A percentile compares a stretch with the other conserved stretches of the same genome.
These are phyloP conservation scores for Rubia yunnanensis DNA, from an alignment of 257 asterid genomes.

Conservation along the genomic window DNA sequence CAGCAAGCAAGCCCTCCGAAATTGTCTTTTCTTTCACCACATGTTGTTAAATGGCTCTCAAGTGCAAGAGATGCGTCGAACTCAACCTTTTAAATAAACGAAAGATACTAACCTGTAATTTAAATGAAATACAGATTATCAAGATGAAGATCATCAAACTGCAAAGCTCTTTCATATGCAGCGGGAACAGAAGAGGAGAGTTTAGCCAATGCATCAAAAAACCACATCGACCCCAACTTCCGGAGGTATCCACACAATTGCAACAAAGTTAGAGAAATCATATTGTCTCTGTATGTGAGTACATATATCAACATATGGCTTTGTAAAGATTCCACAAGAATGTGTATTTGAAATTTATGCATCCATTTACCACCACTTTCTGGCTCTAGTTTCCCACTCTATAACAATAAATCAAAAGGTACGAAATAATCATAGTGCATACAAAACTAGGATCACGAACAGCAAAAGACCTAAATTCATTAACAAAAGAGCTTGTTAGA, in stretches of 20 bases:
- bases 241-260: constrained; percentile 94
- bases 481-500: not conserved
- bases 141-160: constrained; percentile 77
- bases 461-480: not conserved
- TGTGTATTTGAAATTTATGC: not conserved
- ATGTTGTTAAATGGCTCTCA: not conserved
- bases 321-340: not conserved
- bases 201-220: constrained; percentile 72
- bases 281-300: not conserved
- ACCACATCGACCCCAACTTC: constrained; percentile 96
- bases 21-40: not conserved
- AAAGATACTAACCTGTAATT: constrained; percentile 37
- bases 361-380: not conserved
- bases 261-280: not conserved
- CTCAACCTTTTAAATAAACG: not conserved
- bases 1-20: not conserved
- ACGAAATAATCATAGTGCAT: not conserved
- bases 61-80: not conserved
- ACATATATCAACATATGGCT: not conserved
- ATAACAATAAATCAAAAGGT: not conserved
- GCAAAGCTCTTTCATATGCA: constrained; percentile 74
- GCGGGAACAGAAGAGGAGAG: constrained; percentile 51
- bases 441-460: not conserved
- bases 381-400: not conserved
- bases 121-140: constrained; percentile 81